phyloP scores from a whole-genome alignment of 306 rosid genomes.

The Malus sieversii region DNA sequence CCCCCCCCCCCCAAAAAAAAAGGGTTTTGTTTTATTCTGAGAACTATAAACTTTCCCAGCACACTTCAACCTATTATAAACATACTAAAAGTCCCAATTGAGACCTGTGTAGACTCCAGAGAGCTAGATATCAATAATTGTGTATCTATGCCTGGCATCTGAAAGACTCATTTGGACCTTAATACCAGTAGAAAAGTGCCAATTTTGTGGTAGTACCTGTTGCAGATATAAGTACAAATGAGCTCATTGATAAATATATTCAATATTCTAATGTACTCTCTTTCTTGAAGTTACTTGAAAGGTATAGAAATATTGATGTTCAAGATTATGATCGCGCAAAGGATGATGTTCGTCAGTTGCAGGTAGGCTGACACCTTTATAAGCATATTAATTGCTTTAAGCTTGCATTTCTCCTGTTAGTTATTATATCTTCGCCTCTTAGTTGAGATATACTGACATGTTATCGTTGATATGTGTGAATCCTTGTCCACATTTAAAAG shows the following conservation, averaged over 20 bases:
- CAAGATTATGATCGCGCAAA: constrained; percentile 76
- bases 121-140: no score
- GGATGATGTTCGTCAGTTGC: constrained; percentile 49
- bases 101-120: background rate
- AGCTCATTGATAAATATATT: background rate
- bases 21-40: background rate
- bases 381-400: background rate
- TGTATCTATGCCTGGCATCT: background rate
- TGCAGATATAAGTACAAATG: background rate
- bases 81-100: no score
- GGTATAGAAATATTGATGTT: constrained; percentile 50
- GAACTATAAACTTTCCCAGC: background rate
- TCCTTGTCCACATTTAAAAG: background rate
- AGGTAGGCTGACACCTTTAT: constrained; percentile 33
- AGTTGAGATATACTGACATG: background rate
- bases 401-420: background rate
- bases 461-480: background rate
- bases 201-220: background rate
- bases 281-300: constrained; percentile 56
- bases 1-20: no score
- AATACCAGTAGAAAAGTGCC: background rate
- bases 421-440: background rate
- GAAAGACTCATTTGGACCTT: background rate
- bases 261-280: background rate
- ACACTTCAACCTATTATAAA: background rate